phyloP scores from a whole-genome alignment of 495 filamentous ascomycete species.

The Neurospora sublineolata region DNA sequence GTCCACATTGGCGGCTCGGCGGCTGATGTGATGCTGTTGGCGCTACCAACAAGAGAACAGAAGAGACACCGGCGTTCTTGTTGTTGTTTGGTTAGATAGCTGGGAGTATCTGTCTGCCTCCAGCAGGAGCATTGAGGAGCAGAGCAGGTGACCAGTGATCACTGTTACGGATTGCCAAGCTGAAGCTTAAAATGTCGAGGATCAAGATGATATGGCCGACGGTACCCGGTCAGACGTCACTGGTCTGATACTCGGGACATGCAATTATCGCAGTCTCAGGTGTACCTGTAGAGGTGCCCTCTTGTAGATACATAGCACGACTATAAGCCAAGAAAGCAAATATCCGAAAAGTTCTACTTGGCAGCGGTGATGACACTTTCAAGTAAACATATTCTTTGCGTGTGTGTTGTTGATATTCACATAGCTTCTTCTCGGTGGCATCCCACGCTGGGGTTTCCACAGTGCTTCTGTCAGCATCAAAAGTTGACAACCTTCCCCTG shows the following conservation, averaged over 20 bases:
- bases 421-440: neutral
- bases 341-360: neutral
- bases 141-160: neutral
- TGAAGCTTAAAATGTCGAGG: neutral
- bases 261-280: neutral
- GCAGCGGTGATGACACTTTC: neutral
- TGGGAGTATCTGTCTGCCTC: neutral
- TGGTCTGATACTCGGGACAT: neutral
- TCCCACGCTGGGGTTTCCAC: neutral
- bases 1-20: neutral
- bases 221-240: neutral
- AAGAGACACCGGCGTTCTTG: neutral
- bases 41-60: neutral
- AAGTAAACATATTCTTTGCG: no score
- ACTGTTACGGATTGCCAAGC: neutral
- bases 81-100: neutral
- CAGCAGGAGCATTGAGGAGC: neutral
- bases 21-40: neutral
- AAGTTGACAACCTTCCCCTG: neutral
- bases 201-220: neutral
- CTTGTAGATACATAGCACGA: neutral
- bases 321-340: neutral
- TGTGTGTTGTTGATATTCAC: neutral
- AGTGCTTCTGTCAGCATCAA: neutral
- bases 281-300: neutral